Conservation (phyloP, 495 filamentous ascomycete genomes). For the Penicillium salamii region DNA sequence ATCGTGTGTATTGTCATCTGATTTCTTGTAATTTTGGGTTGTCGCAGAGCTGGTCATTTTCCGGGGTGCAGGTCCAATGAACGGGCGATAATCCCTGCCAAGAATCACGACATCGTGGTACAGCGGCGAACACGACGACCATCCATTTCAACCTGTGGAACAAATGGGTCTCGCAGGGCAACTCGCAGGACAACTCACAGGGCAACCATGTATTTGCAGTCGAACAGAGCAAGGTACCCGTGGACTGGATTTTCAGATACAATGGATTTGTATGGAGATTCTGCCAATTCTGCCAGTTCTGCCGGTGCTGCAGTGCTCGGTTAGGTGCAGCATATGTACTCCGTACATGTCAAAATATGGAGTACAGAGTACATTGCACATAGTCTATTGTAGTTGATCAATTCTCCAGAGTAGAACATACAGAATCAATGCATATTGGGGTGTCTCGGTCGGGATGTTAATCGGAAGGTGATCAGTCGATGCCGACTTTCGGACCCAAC, state of each 20-base stretch:
- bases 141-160: too few species aligned
- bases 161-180: too few species aligned
- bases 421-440: not conserved
- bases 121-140: too few species aligned
- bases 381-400: too few species aligned
- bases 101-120: constrained; percentile 8
- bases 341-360: not conserved
- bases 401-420: too few species aligned
- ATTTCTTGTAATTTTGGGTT: constrained; percentile 7
- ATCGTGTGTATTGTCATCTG: too few species aligned
- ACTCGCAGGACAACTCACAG: too few species aligned
- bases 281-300: not conserved
- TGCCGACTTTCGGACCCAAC: constrained; percentile 4
- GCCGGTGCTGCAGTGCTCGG: not conserved
- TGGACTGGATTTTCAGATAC: too few species aligned
- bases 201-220: too few species aligned
- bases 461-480: not conserved
- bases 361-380: not conserved
- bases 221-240: too few species aligned
- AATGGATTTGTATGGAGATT: too few species aligned
- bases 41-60: not conserved
- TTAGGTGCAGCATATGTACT: constrained; percentile 1
- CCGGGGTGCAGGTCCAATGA: not conserved
- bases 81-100: constrained; percentile 1
- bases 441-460: constrained; percentile 3